These are phyloP conservation scores for Euclidium syriacum DNA, from an alignment of 345 rosid genomes.

Conservation along the genomic window DNA sequence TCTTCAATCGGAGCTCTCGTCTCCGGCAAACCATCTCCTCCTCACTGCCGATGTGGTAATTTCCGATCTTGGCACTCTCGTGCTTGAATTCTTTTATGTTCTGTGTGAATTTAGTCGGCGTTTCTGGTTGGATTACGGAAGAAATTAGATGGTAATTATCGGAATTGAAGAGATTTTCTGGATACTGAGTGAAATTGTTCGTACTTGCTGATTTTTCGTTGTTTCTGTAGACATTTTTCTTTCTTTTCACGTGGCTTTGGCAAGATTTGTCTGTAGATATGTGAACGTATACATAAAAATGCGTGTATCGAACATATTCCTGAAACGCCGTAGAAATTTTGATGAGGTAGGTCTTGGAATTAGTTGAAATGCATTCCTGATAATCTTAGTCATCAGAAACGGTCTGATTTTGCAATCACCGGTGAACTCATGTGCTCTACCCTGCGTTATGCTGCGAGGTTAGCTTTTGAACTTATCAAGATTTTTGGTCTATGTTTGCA, in stretches of 20 bases:
- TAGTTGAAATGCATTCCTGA: not conserved
- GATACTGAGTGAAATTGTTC: not conserved
- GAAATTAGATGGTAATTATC: not conserved
- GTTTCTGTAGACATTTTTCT: not conserved
- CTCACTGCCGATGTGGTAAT: conserved; percentile 72
- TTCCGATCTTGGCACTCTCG: not conserved
- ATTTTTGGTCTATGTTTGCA: conserved; percentile 27
- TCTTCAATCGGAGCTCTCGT: conserved; percentile 55
- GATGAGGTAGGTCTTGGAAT: not conserved
- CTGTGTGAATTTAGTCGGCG: not conserved
- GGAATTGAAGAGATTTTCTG: not conserved
- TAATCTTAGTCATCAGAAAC: not conserved
- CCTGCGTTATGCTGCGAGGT: not conserved
- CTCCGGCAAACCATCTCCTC: conserved; percentile 59
- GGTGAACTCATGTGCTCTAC: not conserved
- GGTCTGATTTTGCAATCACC: not conserved
- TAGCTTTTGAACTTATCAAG: not conserved
- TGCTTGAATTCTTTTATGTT: not conserved
- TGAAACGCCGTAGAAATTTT: not conserved
- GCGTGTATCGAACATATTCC: not conserved
- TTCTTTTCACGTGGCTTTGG: not conserved
- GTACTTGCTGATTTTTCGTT: not conserved
- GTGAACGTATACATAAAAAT: not conserved
- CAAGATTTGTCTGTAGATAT: not conserved
- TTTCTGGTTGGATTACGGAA: not conserved